Evolutionary conservation across 148 eudicot genomes (phyloP).

Genomic region (Rhododendron kiyosumense): DNA sequence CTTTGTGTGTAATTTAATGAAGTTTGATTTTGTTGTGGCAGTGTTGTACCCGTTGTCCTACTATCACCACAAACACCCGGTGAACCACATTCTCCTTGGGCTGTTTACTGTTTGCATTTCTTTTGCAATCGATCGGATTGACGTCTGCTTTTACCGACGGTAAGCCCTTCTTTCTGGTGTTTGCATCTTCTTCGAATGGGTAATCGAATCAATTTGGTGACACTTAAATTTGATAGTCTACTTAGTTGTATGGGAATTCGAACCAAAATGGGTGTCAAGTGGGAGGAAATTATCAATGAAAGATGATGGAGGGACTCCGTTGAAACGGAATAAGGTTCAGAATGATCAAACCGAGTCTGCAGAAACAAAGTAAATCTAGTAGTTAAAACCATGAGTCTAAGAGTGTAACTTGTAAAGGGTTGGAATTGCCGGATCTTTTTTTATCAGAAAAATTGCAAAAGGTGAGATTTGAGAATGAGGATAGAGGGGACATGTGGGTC

Average conservation of each 20-base stretch:
- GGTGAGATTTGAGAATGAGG: neutral
- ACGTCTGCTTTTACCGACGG: constrained; percentile 60
- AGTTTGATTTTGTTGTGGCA: constrained; percentile 16
- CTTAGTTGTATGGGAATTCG: neutral
- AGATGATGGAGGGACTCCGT: neutral
- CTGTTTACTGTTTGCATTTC: constrained; percentile 52
- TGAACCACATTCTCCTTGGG: constrained; percentile 59
- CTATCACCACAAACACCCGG: constrained; percentile 55
- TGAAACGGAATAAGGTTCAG: neutral
- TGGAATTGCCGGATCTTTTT: neutral
- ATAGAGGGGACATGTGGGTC: neutral
- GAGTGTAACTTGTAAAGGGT: neutral
- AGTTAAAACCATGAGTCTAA: neutral
- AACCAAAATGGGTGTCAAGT: neutral
- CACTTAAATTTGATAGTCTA: neutral
- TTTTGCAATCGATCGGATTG: constrained; percentile 48
- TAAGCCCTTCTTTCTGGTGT: constrained; percentile 1
- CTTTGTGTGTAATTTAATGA: neutral
- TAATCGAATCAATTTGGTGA: neutral
- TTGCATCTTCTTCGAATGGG: neutral
- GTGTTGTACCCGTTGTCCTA: constrained; percentile 58
- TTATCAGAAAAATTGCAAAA: neutral
- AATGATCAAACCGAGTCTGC: neutral
- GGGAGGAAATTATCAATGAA: neutral
- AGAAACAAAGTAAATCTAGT: neutral